phyloP scores from a whole-genome alignment of 2,329 filamentous ascomycete species.

The Sarocladium kiliense region DNA sequence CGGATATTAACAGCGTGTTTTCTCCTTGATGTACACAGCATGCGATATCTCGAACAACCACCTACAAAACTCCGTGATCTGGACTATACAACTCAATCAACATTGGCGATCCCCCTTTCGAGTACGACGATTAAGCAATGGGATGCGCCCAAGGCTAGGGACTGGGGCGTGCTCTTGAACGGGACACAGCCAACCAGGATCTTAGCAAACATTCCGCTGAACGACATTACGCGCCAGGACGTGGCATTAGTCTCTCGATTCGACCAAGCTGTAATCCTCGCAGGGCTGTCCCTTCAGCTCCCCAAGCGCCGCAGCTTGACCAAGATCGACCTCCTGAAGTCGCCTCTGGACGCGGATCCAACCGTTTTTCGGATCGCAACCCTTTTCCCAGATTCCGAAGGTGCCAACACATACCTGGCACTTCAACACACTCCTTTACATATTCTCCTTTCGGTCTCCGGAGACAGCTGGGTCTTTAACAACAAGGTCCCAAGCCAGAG shows the following conservation, averaged over 20 bases:
- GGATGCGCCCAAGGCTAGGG: slow-evolving; percentile 38
- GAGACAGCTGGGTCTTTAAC: slow-evolving; percentile 54
- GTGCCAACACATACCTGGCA: slow-evolving; percentile 50
- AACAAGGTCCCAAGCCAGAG: slow-evolving; percentile 42
- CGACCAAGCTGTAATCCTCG: slow-evolving; percentile 36
- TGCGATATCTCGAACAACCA: slow-evolving; percentile 48
- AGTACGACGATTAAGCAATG: slow-evolving; percentile 40
- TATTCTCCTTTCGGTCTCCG: slow-evolving; percentile 51
- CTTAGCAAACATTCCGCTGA: background rate
- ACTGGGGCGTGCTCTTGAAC: slow-evolving; percentile 37
- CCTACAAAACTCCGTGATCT: slow-evolving; percentile 27
- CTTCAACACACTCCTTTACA: slow-evolving; percentile 54
- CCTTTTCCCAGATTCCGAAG: slow-evolving; percentile 39
- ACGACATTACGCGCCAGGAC: slow-evolving; percentile 17
- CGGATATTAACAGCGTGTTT: slow-evolving; percentile 53
- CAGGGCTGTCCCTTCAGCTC: slow-evolving; percentile 31
- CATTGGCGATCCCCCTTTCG: slow-evolving; percentile 41
- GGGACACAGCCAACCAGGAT: background rate
- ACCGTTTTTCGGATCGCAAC: slow-evolving; percentile 24
- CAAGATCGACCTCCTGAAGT: slow-evolving; percentile 20
- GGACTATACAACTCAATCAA: slow-evolving; percentile 28
- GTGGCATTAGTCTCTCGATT: slow-evolving; percentile 30
- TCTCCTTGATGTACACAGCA: slow-evolving; percentile 50
- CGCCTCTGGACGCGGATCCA: slow-evolving; percentile 18
- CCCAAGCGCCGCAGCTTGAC: slow-evolving; percentile 25